Percentiles rank a stretch among this genome's conserved stretches.
These are phyloP conservation scores for Oxyria digyna DNA, from an alignment of 148 eudicot species.

Conservation along the genomic window DNA sequence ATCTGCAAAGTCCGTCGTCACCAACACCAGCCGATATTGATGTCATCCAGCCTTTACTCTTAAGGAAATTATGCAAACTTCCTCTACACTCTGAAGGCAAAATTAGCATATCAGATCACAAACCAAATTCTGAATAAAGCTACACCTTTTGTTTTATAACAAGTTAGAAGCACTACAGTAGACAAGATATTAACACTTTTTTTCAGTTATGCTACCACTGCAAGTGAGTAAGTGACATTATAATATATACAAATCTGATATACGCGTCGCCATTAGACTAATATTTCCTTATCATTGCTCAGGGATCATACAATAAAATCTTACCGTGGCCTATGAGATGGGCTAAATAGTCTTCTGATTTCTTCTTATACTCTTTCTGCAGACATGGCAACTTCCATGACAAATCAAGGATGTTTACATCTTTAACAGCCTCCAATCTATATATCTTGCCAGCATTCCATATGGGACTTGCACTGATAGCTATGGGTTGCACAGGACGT, in stretches of 20 bases:
- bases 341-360: constrained; percentile 86
- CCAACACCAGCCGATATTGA: constrained; percentile 96
- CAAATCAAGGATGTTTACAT: constrained; percentile 76
- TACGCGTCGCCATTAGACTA: background rate
- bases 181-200: background rate
- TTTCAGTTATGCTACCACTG: background rate
- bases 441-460: constrained; percentile 83
- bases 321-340: constrained; percentile 97
- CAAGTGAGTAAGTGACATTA: background rate
- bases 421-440: constrained; percentile 86
- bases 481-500: constrained; percentile 32
- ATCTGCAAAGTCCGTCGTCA: constrained; percentile 80
- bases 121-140: background rate
- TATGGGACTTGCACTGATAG: constrained; percentile 35
- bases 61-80: constrained; percentile 75
- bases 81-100: constrained; percentile 80
- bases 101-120: constrained; percentile 6
- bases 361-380: constrained; percentile 67
- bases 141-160: background rate
- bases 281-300: background rate
- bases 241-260: no score
- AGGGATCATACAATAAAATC: background rate
- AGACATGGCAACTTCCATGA: constrained; percentile 92
- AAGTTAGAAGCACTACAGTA: background rate
- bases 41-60: constrained; percentile 84